Conservation (phyloP, 2,329 filamentous ascomycete species). For the Fusarium circinatum region DNA sequence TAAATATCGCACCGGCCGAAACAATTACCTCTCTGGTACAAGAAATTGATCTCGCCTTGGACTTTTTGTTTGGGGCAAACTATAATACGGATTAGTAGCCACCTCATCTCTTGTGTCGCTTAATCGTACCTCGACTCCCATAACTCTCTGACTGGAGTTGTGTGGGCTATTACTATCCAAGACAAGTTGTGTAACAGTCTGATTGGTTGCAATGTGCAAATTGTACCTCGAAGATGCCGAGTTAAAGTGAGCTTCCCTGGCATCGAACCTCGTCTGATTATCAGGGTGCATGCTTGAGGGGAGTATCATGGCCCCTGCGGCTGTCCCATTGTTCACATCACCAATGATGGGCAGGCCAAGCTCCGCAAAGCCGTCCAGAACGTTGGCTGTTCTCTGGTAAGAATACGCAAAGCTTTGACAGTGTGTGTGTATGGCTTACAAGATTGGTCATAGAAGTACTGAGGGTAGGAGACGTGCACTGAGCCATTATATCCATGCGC, state of each 20-base stretch:
- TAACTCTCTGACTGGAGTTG: neutral
- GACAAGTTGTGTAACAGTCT: conserved; percentile 10
- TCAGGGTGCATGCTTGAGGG: conserved; percentile 24
- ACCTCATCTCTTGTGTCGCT: no score
- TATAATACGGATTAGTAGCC: neutral
- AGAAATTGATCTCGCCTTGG: neutral
- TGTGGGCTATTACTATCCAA: neutral
- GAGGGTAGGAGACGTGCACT: conserved; percentile 22
- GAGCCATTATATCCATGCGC: conserved; percentile 11
- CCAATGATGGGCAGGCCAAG: conserved; percentile 19
- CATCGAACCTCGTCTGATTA: conserved; percentile 15
- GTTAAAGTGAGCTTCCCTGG: conserved; percentile 23
- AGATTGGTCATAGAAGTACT: conserved; percentile 17
- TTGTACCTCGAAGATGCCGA: neutral
- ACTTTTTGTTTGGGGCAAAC: conserved; percentile 3
- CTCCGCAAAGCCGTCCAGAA: conserved; percentile 12
- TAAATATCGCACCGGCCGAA: conserved; percentile 18
- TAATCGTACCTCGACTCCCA: conserved; percentile 18
- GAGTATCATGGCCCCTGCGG: conserved; percentile 16
- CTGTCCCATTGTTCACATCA: conserved; percentile 19
- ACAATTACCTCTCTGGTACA: conserved; percentile 19
- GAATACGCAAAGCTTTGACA: neutral
- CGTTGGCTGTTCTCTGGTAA: neutral
- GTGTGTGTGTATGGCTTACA: neutral
- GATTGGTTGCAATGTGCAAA: conserved; percentile 11